A percentile compares a stretch with the other conserved stretches of the same genome.
phyloP scores from a whole-genome alignment of 148 eudicot genomes.

The Rheum nobile region DNA sequence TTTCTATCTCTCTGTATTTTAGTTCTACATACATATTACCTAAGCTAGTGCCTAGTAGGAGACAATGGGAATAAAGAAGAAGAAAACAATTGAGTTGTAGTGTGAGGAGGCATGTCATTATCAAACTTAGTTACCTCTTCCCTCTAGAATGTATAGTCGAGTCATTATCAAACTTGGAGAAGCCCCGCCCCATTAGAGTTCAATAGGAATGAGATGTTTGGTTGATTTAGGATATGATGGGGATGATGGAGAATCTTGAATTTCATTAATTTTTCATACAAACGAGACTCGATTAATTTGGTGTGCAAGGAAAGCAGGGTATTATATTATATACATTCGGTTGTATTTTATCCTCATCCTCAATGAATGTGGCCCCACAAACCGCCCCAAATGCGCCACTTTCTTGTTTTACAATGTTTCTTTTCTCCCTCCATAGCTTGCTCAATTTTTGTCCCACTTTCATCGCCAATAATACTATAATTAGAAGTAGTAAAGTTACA shows the following conservation, averaged over 20 bases:
- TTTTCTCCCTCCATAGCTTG: slow-evolving; percentile 12
- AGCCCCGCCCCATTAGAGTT: background rate
- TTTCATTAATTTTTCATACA: background rate
- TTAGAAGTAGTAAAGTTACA: background rate
- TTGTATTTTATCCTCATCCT: background rate
- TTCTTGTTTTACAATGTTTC: slow-evolving; percentile 42
- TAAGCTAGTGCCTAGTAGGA: background rate
- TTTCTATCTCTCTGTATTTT: too few species aligned
- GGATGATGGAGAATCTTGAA: slow-evolving; percentile 3
- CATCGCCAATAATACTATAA: background rate
- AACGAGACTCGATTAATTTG: background rate
- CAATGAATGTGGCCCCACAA: slow-evolving; percentile 37
- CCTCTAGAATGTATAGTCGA: background rate
- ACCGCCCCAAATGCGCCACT: slow-evolving; percentile 55
- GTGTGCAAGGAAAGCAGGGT: background rate
- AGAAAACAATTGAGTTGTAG: background rate
- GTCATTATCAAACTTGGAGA: background rate
- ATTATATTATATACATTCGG: background rate
- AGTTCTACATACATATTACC: background rate
- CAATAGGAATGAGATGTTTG: slow-evolving; percentile 1
- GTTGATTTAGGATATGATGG: background rate
- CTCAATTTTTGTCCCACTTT: background rate
- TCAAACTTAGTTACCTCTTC: slow-evolving; percentile 16
- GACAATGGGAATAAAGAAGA: background rate
- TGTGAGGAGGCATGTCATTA: slow-evolving; percentile 23